phyloP scores from a whole-genome alignment of 345 rosid species.

The Lumnitzera littorea region DNA sequence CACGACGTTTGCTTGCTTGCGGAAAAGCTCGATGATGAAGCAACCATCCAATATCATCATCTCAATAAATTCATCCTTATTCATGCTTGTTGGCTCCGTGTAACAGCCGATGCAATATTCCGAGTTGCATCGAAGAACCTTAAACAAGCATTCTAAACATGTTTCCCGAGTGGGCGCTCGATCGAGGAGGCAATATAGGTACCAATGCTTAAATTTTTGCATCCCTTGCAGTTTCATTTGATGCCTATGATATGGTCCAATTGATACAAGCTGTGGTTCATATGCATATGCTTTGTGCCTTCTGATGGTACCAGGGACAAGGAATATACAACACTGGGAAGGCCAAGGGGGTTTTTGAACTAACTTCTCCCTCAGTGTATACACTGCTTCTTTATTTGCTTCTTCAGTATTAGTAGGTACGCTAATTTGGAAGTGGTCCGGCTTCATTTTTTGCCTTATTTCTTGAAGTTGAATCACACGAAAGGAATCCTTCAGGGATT shows the following conservation, averaged over 20 bases:
- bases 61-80: conserved; percentile 4
- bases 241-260: conserved; percentile 16
- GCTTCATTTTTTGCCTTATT: no score
- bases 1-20: conserved; percentile 1
- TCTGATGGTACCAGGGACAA: conserved; percentile 3
- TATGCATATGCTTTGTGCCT: conserved; percentile 1
- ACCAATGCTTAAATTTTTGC: conserved; percentile 7
- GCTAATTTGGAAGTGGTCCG: not conserved
- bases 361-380: no score
- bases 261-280: conserved; percentile 11
- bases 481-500: no score
- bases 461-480: no score
- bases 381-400: no score
- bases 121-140: not conserved
- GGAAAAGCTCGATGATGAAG: conserved; percentile 13
- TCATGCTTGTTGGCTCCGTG: not conserved
- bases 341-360: conserved; percentile 11
- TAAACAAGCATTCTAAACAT: not conserved
- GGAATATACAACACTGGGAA: conserved; percentile 2
- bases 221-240: conserved; percentile 1
- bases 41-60: conserved; percentile 22
- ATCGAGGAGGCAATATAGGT: conserved; percentile 9
- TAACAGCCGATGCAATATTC: not conserved
- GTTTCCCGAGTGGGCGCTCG: not conserved
- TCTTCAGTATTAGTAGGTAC: no score